Evolutionary conservation across 2,329 filamentous ascomycete genomes (phyloP), one percentile per base, ranked within the genome.

Genomic region (Onygenales sp.): DNA sequence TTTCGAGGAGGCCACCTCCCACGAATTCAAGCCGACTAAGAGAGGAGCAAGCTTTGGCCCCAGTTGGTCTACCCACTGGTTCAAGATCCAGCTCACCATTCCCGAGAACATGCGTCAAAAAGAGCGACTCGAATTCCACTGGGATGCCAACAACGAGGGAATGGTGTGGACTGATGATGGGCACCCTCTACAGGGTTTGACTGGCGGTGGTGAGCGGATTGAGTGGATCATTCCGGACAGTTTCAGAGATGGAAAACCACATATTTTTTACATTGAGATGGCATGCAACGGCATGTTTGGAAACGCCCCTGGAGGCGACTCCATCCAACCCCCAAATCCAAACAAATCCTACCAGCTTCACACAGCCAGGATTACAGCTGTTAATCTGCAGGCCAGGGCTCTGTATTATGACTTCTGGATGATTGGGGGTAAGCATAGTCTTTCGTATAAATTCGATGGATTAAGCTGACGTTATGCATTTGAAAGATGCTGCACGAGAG

Each of bases 201-300:
- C 91, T 0, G 93, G 93, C 14, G 86, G 86, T 52, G 88, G 88
- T 42, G 93, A 98, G 65, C 81, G 93, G 52, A 80, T 85, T 13
- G 90, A 97, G 70, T 98, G 92, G 91, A 83, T 95, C 55, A 77
- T 98, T 44, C 92, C 93, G 7, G 77, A 88, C 49, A 76, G 77
- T 13, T 95, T 87, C 73, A 81, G 87, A 57, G 88, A 95, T 67
- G 91, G 89, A 51, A 84, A 92, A 67, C 82, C 90, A 63, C 91
- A 97, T 68, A 83, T 79, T 14, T 87, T 98, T 63, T 98, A 96
- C 69, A 85, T 98, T 59, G 93, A 98, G 74, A 95, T 97, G 88
- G 93, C 93, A 17, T 97, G 93, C 73, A 98, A 98, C 69, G 85
- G 86, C 69, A 97, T 97, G 91, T 97, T 97, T 72, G 93, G 93